These are phyloP conservation scores for Irineochytrium annulatum DNA, from an alignment of 192 early-diverging fungal genomes.

Conservation along the genomic window DNA sequence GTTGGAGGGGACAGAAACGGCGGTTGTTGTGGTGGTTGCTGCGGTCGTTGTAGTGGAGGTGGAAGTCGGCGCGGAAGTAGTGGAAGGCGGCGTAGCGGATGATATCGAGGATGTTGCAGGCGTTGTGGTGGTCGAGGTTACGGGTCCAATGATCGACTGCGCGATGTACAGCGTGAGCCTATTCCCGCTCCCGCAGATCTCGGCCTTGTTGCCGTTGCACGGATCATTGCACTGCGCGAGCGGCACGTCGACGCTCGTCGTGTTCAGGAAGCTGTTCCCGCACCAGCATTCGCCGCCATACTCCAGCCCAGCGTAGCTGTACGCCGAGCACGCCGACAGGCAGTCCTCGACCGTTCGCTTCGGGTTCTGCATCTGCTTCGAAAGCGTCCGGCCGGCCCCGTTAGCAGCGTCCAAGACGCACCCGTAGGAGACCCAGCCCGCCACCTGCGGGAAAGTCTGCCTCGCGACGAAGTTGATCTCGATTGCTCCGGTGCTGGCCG, in stretches of 20 bases:
- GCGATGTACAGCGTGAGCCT: background rate
- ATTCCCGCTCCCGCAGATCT: background rate
- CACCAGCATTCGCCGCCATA: conserved; percentile 8
- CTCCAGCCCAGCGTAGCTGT: background rate
- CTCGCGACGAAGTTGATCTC: background rate
- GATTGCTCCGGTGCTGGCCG: background rate
- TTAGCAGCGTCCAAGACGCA: background rate
- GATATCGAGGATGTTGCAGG: too few relatives aligned
- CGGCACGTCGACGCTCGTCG: background rate
- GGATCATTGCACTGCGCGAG: background rate
- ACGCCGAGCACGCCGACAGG: background rate
- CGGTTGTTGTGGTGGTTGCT: background rate
- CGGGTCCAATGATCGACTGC: too few relatives aligned
- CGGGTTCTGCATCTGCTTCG: background rate
- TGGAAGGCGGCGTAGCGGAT: background rate
- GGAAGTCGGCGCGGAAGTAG: background rate
- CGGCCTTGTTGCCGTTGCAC: background rate
- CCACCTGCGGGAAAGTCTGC: background rate
- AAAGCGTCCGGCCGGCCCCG: background rate
- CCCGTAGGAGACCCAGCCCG: background rate
- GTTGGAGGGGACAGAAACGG: background rate
- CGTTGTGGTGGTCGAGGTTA: background rate
- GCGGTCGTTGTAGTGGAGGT: background rate
- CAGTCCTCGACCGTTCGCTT: background rate
- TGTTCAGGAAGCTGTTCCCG: background rate